Conservation (phyloP, 208 protist species). For the Zelonia costaricensis region DNA sequence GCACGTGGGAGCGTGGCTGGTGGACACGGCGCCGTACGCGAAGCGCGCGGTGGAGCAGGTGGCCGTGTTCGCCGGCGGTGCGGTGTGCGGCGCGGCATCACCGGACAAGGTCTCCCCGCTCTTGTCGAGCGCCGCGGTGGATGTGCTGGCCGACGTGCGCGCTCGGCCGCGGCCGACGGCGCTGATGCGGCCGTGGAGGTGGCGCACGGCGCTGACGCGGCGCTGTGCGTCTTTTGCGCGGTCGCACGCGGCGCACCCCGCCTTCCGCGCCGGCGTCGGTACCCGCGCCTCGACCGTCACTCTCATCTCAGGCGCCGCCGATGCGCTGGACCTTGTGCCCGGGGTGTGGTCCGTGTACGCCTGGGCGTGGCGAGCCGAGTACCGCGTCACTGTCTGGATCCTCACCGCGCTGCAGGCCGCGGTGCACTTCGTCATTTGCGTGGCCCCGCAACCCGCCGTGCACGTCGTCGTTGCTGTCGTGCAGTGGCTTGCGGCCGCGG, state of each 20-base stretch:
- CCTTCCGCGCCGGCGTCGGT: constrained; percentile 38
- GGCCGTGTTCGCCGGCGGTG: constrained; percentile 8
- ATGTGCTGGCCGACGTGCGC: background rate
- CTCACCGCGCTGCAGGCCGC: background rate
- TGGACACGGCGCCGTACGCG: constrained; percentile 8
- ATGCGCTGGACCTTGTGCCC: constrained; percentile 64
- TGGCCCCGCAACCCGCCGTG: constrained; percentile 1
- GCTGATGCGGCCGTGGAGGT: background rate
- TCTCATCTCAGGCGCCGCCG: constrained; percentile 24
- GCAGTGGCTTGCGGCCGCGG: background rate
- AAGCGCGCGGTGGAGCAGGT: constrained; percentile 13
- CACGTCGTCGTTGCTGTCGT: background rate
- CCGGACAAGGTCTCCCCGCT: background rate
- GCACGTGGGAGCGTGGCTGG: constrained; percentile 1
- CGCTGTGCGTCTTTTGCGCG: constrained; percentile 3
- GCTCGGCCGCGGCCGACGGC: background rate
- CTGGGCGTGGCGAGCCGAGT: constrained; percentile 56
- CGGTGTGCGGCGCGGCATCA: constrained; percentile 6
- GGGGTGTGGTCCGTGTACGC: constrained; percentile 48
- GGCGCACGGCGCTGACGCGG: background rate
- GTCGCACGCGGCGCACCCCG: constrained; percentile 1
- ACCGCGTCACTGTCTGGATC: constrained; percentile 33
- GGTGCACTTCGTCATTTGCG: constrained; percentile 1
- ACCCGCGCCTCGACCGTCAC: constrained; percentile 24
- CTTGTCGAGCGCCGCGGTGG: background rate